These are phyloP conservation scores for Phytophthora pini DNA, from an alignment of 352 stramenopile species.

Conservation along the genomic window DNA sequence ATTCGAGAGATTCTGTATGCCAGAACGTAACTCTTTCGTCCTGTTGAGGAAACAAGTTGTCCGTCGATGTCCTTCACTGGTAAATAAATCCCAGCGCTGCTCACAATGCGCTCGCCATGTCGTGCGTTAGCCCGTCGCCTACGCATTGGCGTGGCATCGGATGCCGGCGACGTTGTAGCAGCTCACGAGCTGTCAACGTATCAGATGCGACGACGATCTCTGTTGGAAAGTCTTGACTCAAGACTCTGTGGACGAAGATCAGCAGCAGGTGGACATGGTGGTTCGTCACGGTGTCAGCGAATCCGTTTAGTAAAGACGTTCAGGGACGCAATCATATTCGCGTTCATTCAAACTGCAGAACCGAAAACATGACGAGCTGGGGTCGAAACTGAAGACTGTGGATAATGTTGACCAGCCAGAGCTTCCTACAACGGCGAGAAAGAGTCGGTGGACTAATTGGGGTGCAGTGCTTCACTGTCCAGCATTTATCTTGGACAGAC, in stretches of 20 bases:
- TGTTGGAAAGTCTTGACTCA: slow-evolving; percentile 17
- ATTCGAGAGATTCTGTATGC: slow-evolving; percentile 29
- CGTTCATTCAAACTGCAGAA: slow-evolving; percentile 12
- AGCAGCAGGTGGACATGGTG: slow-evolving; percentile 14
- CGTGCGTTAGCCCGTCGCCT: slow-evolving; percentile 18
- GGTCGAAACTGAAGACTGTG: neutral
- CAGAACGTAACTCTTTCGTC: neutral
- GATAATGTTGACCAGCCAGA: neutral
- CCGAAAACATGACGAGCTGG: neutral
- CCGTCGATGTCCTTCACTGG: too few relatives aligned
- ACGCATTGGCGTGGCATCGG: slow-evolving; percentile 2
- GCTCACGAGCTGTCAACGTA: slow-evolving; percentile 22
- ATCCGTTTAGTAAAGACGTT: slow-evolving; percentile 27
- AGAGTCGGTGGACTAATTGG: slow-evolving; percentile 12
- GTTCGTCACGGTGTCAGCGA: slow-evolving; percentile 28
- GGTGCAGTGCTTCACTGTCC: slow-evolving; percentile 4
- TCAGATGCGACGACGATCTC: slow-evolving; percentile 30
- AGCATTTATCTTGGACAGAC: slow-evolving; percentile 14
- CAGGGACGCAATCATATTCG: slow-evolving; percentile 23
- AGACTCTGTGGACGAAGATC: slow-evolving; percentile 5
- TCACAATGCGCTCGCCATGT: slow-evolving; percentile 8
- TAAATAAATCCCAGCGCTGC: neutral
- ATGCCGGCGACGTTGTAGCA: slow-evolving; percentile 1
- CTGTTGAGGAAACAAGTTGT: too few relatives aligned
- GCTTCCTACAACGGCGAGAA: neutral